Evolutionary conservation across 2,329 filamentous ascomycete species (phyloP), one percentile per base, ranked within the genome.

Genomic region (Clonostachys chloroleuca): DNA sequence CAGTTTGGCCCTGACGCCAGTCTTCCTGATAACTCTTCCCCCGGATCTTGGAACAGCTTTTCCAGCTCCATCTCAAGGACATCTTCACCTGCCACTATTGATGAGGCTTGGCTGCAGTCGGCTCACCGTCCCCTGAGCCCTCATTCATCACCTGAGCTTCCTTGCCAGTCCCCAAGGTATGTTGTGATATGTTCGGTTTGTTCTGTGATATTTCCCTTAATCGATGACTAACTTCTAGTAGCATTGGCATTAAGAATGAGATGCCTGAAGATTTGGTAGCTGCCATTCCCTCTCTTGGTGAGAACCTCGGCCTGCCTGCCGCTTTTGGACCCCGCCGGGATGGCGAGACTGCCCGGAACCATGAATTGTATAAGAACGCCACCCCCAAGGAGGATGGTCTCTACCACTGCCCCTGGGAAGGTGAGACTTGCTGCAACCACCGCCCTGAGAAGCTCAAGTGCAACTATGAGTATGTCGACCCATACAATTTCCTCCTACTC

Each of bases 371-470:
- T 74, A 84, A 85, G 63, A 82, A 81, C 56, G 80, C 77, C 47
- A 70, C 71, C 42, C 80, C 84, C 10, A 67, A 78, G 39, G 65
- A 76, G 34, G 89, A 96, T 68, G 91, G 90, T 61, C 81, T 95
- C 49, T 97, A 94, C 73, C 90, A 95, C 72, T 97, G 92, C 77
- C 92, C 92, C 6, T 94, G 87, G 77, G 84, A 87, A 65, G 86
- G 83, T 57, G 77, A 84, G 51, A 49, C 70, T 34, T 74, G 65
- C 61, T 97, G 92, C 80, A 87, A 81, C 67, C 92, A 96, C 82
- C 88, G 89, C 72, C 83, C 92, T 39, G 94, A 95, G 62, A 94
- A 95, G 74, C 87, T 97, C 58, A 96, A 96, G 81, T 96, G 92
- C 84, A 95, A 96, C 72, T 97, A 96, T 65, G 92, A 96, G 92